Evolutionary conservation across 139 green algal genomes (phyloP), one percentile per base, ranked within the genome.

Genomic region (Monoraphidium neglectum): DNA sequence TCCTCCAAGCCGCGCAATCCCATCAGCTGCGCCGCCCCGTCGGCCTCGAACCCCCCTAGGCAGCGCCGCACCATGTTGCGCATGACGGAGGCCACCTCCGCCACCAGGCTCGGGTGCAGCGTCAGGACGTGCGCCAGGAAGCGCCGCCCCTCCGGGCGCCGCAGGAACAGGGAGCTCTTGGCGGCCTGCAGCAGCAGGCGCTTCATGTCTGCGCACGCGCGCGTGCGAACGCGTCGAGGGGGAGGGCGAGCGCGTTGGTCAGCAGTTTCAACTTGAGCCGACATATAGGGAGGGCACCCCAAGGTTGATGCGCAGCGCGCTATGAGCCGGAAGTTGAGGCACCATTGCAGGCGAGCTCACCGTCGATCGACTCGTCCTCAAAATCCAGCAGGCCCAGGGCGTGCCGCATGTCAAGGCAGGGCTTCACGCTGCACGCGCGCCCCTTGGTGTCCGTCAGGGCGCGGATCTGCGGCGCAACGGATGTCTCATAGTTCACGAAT

Each of bases 301-400:
- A n/a, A n/a, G n/a, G n/a, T n/a, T n/a, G n/a, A n/a, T n/a, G n/a
- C n/a, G n/a, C n/a, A n/a, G n/a, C n/a, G n/a, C n/a, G n/a, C n/a
- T n/a, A n/a, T n/a, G n/a, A n/a, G n/a, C n/a, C n/a, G n/a, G n/a
- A n/a, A n/a, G n/a, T n/a, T n/a, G n/a, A n/a, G n/a, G n/a, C n/a
- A n/a, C n/a, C n/a, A n/a, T n/a, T n/a, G n/a, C 3, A 21, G 43
- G 8, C 43, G 43, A 8, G 43, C 43, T 8, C 43, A 51, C 43
- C 43, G 43, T 51, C 70, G 61, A 92, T 93, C 36, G 78, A 86
- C 3, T 72, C 72, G 74, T 95, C 87, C 0, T 93, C 89, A 74
- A 87, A 97, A 79, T 96, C 93, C 49, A 97, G 83, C 67, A 93
- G 85, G 21, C 74, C 40, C 53, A 97, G 74, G 0, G 87, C 87